Base-by-base conservation (phyloP, 805 yeast species). In the Clavispora fructus region DNA sequence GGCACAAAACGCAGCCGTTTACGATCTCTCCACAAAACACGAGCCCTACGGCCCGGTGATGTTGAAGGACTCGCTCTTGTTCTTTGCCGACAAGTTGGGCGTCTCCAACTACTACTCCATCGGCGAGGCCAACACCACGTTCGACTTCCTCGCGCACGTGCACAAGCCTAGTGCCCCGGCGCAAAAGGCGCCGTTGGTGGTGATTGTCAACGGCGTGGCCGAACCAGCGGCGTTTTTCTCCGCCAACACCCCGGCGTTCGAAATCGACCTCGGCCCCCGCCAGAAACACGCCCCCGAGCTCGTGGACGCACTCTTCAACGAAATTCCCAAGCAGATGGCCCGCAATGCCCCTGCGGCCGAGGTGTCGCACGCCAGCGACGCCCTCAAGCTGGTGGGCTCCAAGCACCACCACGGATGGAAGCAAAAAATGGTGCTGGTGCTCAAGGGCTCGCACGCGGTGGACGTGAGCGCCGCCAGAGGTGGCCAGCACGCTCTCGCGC, bases 21-120 rank as follows among this genome's bases (percentile, higher is more conserved):
- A 50, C 48, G 56, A 54, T 37, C 32, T 52, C 23, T 39, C 54
- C 2, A 44, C 44, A 12, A 30, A 41, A 4, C 32, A 39, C 9
- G 16, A 19, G 19, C 25, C 13, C n/a, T 25, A 39, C 31, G 41
- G 35, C 41, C 12, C 29, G 39, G 43, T 35, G 28, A 48, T 41
- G n/a, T 17, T 48, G 32, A 46, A 57, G 25, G 71, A 69, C 42
- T 72, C 78, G 2, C 57, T 67, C 29, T 57, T 69, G 45, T 74
- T 71, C 54, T 66, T 77, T 50, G 74, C 78, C 33, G 79, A 75
- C 52, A 68, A 65, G 46, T 65, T 74, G 43, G 77, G 67, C 19
- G 64, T 71, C 23, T 65, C 74, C 19, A 66, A 64, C 19, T 59
- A 60, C 48, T 69, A 67, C 51, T 55, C 60, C 29, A 47, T 75